Evolutionary conservation across 345 rosid genomes (phyloP).

Genomic region (Hypericum perforatum): DNA sequence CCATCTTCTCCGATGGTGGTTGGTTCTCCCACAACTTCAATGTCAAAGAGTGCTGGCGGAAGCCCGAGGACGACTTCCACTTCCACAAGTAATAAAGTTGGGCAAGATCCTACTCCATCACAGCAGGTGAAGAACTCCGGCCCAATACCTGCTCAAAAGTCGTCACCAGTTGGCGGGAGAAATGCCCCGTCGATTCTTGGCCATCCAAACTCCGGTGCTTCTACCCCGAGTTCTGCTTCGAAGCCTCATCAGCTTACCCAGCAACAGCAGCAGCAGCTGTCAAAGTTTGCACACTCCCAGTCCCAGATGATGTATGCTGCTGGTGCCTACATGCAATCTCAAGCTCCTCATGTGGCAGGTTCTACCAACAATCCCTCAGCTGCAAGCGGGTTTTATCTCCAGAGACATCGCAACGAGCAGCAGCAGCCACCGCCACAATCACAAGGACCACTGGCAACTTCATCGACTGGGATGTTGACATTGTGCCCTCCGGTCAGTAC

Average conservation of each 20-base stretch:
- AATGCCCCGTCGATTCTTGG: constrained; percentile 57
- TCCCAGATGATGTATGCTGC: constrained; percentile 46
- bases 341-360: constrained; percentile 41
- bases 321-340: constrained; percentile 39
- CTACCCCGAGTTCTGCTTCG: constrained; percentile 34
- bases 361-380: constrained; percentile 26
- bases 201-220: constrained; percentile 37
- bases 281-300: constrained; percentile 52
- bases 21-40: constrained; percentile 73
- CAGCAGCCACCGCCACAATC: constrained; percentile 26
- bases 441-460: constrained; percentile 30
- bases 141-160: constrained; percentile 38
- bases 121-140: constrained; percentile 63
- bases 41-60: constrained; percentile 81
- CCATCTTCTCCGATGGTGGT: constrained; percentile 53
- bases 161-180: constrained; percentile 56
- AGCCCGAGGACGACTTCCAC: constrained; percentile 74
- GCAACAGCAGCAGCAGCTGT: constrained; percentile 41
- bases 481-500: constrained; percentile 38
- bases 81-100: constrained; percentile 52
- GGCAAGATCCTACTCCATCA: constrained; percentile 51
- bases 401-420: constrained; percentile 53
- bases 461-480: constrained; percentile 45
- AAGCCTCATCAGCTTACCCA: constrained; percentile 38
- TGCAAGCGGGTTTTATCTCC: constrained; percentile 46